A percentile compares a stretch with the other conserved stretches of the same genome.
These are phyloP conservation scores for Russula foetens DNA, from an alignment of 768 basidiomycete genomes.

Conservation along the genomic window DNA sequence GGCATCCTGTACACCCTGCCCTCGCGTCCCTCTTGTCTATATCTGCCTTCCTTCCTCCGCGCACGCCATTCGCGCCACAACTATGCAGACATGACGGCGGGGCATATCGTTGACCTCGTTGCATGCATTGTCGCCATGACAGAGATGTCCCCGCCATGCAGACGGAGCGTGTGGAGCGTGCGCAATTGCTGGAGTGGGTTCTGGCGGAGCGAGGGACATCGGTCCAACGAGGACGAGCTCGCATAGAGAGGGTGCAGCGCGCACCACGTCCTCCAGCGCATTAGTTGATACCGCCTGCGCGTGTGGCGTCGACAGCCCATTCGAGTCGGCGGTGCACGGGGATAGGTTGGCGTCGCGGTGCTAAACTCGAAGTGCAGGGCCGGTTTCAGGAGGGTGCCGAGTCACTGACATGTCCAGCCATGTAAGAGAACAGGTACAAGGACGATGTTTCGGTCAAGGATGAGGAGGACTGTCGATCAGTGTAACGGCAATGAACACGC, in stretches of 20 bases:
- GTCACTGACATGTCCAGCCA: slow-evolving; percentile 98
- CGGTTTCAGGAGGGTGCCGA: too few species aligned
- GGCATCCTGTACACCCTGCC: slow-evolving; percentile 58
- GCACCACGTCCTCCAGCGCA: too few species aligned
- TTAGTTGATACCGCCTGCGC: too few species aligned
- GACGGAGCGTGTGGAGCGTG: too few species aligned
- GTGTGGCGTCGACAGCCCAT: too few species aligned
- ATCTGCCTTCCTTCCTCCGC: slow-evolving; percentile 49
- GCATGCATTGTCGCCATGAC: slow-evolving; percentile 51
- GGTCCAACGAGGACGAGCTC: too few species aligned
- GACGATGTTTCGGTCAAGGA: slow-evolving; percentile 93
- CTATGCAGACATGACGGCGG: slow-evolving; percentile 76
- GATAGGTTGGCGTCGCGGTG: too few species aligned
- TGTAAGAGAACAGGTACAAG: slow-evolving; percentile 89
- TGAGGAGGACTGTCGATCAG: slow-evolving; percentile 65
- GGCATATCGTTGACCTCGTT: slow-evolving; percentile 61
- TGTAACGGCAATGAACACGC: slow-evolving; percentile 1
- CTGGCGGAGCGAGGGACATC: too few species aligned
- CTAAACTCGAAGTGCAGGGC: too few species aligned
- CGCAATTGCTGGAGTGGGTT: too few species aligned
- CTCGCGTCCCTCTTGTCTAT: slow-evolving; percentile 55
- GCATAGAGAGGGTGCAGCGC: too few species aligned
- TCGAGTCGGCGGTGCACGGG: too few species aligned
- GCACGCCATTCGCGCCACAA: slow-evolving; percentile 63
- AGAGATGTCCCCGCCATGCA: slow-evolving; percentile 55